A percentile compares a stretch with the other conserved stretches of the same genome.
phyloP scores from a whole-genome alignment of 2,329 filamentous ascomycete genomes.

The Colletotrichum endophyticum region DNA sequence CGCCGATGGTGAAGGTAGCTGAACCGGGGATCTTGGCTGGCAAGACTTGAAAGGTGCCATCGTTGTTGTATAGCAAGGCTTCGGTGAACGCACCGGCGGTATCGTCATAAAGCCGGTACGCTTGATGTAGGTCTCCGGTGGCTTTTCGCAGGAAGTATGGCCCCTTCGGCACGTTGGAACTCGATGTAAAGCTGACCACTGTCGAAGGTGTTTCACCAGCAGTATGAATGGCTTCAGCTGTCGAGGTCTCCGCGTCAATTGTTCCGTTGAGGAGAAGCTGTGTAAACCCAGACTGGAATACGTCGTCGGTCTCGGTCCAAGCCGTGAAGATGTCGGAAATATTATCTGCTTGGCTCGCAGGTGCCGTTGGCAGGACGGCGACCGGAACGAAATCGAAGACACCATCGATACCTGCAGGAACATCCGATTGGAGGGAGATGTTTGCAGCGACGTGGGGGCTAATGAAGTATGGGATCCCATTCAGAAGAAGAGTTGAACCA shows the following conservation, averaged over 20 bases:
- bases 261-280: not conserved
- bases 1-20: constrained; percentile 33
- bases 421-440: not conserved
- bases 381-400: not conserved
- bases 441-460: not conserved
- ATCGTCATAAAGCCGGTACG: not conserved
- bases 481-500: not conserved
- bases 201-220: accelerated
- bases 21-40: constrained; percentile 17
- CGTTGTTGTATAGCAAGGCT: not conserved
- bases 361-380: not conserved
- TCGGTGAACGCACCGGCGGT: constrained; percentile 22
- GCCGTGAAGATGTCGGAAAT: not conserved
- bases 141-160: not conserved
- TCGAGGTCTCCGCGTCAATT: accelerated
- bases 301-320: not conserved
- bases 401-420: not conserved
- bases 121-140: not conserved
- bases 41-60: constrained; percentile 2
- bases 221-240: not conserved
- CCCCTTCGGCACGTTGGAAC: not conserved
- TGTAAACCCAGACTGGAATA: not conserved
- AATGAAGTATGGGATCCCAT: not conserved
- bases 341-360: not conserved
- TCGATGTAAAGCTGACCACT: not conserved